Evolutionary conservation across 2,329 filamentous ascomycete species (phyloP), one percentile per base, ranked within the genome.

Genomic region (Monilinia laxa): DNA sequence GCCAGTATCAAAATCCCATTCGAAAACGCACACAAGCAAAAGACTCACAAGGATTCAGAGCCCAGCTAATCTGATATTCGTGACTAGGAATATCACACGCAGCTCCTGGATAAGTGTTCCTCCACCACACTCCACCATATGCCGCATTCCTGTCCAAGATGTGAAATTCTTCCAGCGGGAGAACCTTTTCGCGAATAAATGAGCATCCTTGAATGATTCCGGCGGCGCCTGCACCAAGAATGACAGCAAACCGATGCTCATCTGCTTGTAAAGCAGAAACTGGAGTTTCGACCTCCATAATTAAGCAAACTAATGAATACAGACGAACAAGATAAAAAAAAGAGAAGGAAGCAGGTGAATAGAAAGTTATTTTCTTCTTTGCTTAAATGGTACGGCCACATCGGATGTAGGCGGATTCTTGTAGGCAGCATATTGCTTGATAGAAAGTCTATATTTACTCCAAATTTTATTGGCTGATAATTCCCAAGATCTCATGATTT

Each of bases 21-120:
- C 23, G 4, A 28, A 28, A 52, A 23, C 14, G 6, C 23, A 52
- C 14, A 28, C 4, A 52, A 47, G 42, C 1, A 47, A 47, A 14
- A 47, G 42, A 58, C 57, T 60, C 57, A 60, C 57, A 38, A 51
- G 60, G 60, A 54, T 63, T 63, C n/a, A 54, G 14, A 40, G 60
- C 60, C 28, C 28, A 63, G 23, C 47, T 54, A n/a, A 63, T 52
- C n/a, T 52, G 49, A 42, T 63, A 63, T 18, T 52, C 47, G 20
- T 63, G 47, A 63, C 47, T 53, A 25, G 49, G 60, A 31, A 63
- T 54, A 45, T 63, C 60, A 54, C 60, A 63, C 11, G 47, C 47
- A 45, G 51, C 60, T 40, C 60, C 60, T 16, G 60, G 60, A 54
- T 63, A 63, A 10, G 49, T 63, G 31, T 63, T 63, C 31, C 23